These are phyloP conservation scores for Sporothrix dimorphospora DNA, from an alignment of 2,329 filamentous ascomycete species.

Conservation along the genomic window DNA sequence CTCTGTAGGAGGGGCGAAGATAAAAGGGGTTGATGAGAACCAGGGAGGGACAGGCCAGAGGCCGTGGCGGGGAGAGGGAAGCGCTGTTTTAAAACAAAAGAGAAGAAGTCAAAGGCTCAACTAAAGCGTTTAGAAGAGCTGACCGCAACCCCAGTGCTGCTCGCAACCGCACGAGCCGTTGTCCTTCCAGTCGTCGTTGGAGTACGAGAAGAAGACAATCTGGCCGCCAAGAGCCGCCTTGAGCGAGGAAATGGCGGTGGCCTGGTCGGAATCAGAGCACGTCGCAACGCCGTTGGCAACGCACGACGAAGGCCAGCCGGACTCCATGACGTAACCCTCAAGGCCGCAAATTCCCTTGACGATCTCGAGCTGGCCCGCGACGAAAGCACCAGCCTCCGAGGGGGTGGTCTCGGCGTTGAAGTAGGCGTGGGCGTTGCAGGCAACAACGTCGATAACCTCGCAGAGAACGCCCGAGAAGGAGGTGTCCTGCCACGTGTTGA, in stretches of 20 bases:
- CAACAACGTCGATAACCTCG: constrained; percentile 73
- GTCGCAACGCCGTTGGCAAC: constrained; percentile 71
- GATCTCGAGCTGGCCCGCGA: constrained; percentile 71
- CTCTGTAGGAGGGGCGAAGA: constrained; percentile 17
- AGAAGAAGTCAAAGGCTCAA: neutral
- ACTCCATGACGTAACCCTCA: constrained; percentile 81
- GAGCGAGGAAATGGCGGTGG: constrained; percentile 72
- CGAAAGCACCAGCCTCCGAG: constrained; percentile 73
- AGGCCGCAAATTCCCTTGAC: constrained; percentile 74
- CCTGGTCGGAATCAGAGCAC: constrained; percentile 69
- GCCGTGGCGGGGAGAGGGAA: neutral
- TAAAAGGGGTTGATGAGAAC: neutral
- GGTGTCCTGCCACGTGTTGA: constrained; percentile 72
- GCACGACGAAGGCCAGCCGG: constrained; percentile 81
- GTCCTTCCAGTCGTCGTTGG: constrained; percentile 81
- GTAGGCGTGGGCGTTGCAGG: constrained; percentile 90
- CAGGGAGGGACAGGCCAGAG: neutral
- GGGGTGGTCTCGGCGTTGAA: constrained; percentile 76
- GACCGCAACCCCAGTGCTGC: constrained; percentile 74
- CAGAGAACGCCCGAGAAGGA: constrained; percentile 66
- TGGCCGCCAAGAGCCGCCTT: constrained; percentile 65
- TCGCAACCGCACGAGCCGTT: constrained; percentile 72
- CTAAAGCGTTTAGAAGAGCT: constrained; percentile 43
- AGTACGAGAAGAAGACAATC: constrained; percentile 80
- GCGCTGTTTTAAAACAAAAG: constrained; percentile 5